These are phyloP conservation scores for Grosmannia huntii DNA, from an alignment of 2,329 filamentous ascomycete genomes.

Conservation along the genomic window DNA sequence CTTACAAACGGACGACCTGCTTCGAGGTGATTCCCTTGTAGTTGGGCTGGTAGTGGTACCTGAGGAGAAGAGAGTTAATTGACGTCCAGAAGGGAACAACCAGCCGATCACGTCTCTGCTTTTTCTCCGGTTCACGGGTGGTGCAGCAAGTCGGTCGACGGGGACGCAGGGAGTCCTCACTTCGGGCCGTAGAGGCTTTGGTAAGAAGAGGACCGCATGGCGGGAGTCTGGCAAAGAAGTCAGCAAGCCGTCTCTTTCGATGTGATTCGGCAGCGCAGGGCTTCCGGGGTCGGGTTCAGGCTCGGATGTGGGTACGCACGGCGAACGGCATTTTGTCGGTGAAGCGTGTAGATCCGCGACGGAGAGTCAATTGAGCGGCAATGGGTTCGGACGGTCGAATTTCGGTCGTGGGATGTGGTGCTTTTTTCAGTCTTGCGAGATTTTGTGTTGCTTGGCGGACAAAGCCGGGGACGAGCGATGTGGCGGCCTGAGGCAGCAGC, in stretches of 20 bases:
- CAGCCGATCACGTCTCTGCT: neutral
- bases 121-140: neutral
- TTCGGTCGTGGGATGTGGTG: neutral
- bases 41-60: slow-evolving; percentile 48
- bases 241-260: too few relatives aligned
- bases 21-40: slow-evolving; percentile 34
- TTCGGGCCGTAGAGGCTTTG: slow-evolving; percentile 54
- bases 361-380: neutral
- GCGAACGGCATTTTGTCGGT: slow-evolving; percentile 16
- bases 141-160: neutral
- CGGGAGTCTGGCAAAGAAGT: slow-evolving; percentile 27
- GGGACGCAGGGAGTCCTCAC: slow-evolving; percentile 28
- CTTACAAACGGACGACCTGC: slow-evolving; percentile 19
- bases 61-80: slow-evolving; percentile 17
- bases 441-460: slow-evolving; percentile 16
- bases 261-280: neutral
- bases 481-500: slow-evolving; percentile 16
- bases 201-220: slow-evolving; percentile 32
- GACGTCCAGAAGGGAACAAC: neutral
- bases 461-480: slow-evolving; percentile 15
- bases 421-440: slow-evolving; percentile 13
- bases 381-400: neutral
- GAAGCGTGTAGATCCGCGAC: neutral
- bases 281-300: neutral
- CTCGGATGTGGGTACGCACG: slow-evolving; percentile 13